Conservation (phyloP, 352 stramenopile genomes). For the Phytophthora megakarya region DNA sequence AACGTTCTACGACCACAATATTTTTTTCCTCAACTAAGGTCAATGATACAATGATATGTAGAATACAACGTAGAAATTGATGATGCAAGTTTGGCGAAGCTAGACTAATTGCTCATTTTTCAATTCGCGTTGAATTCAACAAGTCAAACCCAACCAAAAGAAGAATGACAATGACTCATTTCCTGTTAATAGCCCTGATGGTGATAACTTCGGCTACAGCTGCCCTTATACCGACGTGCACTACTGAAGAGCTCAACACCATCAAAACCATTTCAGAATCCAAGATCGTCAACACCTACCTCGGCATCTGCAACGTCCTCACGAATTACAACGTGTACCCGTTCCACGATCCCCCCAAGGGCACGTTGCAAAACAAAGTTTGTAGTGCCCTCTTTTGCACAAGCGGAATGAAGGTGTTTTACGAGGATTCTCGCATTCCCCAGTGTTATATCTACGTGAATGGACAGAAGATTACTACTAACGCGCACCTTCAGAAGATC, state of each 20-base stretch:
- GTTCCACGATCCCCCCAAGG: not conserved
- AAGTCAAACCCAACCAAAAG: not conserved
- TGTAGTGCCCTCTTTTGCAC: conserved; percentile 6
- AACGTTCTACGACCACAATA: not conserved
- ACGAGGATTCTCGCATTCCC: not conserved
- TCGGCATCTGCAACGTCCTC: conserved; percentile 7
- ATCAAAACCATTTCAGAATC: not conserved
- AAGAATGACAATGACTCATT: not conserved
- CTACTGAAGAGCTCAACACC: not conserved
- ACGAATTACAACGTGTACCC: conserved; percentile 10
- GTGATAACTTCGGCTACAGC: not conserved
- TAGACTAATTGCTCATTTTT: conserved; percentile 1
- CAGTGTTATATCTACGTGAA: conserved; percentile 6
- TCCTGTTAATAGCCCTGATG: not conserved
- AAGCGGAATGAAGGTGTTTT: not conserved
- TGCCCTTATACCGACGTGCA: not conserved
- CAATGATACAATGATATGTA: not conserved
- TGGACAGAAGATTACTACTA: not conserved
- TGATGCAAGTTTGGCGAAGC: not conserved
- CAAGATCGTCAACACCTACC: not conserved
- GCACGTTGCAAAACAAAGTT: not conserved
- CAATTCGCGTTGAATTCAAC: not conserved
- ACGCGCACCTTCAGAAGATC: conserved; percentile 4
- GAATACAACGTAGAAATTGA: not conserved
- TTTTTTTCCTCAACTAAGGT: no score